These are phyloP conservation scores for Eucalyptus camaldulensis DNA, from an alignment of 345 rosid species.

Conservation along the genomic window DNA sequence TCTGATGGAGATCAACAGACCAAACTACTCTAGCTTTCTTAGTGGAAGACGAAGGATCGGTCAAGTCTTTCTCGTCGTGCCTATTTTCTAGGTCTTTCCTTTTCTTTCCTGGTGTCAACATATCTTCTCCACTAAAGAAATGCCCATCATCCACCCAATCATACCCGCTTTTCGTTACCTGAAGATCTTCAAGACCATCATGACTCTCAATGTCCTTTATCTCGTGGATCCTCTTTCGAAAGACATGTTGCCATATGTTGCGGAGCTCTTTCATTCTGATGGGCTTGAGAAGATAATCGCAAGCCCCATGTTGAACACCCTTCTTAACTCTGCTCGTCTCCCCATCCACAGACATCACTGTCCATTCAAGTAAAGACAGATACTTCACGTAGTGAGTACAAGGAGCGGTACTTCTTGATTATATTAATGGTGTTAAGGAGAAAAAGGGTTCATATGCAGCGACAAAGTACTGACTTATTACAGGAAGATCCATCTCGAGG, in stretches of 20 bases:
- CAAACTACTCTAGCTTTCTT: conserved; percentile 96
- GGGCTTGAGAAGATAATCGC: conserved; percentile 95
- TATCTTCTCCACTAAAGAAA: conserved; percentile 51
- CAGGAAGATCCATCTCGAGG: conserved; percentile 95
- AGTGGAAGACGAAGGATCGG: conserved; percentile 25
- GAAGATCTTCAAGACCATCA: conserved; percentile 43
- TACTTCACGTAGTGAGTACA: conserved; percentile 5
- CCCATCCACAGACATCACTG: conserved; percentile 99
- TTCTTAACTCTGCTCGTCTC: conserved; percentile 91
- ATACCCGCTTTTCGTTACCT: conserved; percentile 31
- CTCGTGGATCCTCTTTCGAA: conserved; percentile 75
- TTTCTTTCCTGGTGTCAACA: conserved; percentile 21
- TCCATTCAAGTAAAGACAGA: background rate
- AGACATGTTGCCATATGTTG: conserved; percentile 96
- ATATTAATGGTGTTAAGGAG: background rate
- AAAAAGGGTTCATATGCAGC: background rate
- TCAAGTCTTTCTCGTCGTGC: conserved; percentile 46
- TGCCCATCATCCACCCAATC: conserved; percentile 39
- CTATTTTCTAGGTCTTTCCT: conserved; percentile 57
- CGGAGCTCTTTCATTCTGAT: conserved; percentile 95
- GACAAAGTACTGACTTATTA: conserved; percentile 62
- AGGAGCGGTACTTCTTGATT: background rate
- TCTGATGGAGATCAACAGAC: conserved; percentile 90
- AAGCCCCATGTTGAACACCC: conserved; percentile 93
- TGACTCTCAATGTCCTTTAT: conserved; percentile 54